Conservation (phyloP, 139 green algal species). For the Closterium sp. region DNA sequence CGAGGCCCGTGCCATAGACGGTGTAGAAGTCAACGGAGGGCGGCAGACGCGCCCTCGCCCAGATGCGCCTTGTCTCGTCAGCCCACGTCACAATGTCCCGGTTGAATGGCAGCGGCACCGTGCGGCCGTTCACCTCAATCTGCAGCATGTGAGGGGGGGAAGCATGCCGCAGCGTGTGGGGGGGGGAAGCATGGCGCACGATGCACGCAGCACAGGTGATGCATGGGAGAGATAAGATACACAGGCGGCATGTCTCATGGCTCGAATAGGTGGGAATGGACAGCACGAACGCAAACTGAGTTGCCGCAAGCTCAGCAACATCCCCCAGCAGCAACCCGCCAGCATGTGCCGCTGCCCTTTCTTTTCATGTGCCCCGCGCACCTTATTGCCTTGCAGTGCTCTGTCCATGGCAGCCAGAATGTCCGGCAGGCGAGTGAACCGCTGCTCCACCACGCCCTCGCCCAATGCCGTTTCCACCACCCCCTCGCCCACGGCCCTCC, state of each 20-base stretch:
- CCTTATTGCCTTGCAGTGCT: neutral
- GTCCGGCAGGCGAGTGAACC: neutral
- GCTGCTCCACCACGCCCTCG: neutral
- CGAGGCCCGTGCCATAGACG: conserved; percentile 20
- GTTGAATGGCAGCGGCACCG: conserved; percentile 25
- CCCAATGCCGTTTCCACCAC: no score
- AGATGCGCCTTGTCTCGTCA: conserved; percentile 5
- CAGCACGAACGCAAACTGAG: neutral
- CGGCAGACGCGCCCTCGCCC: conserved; percentile 11
- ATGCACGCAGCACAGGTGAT: neutral
- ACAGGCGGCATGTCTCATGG: neutral
- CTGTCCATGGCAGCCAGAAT: neutral
- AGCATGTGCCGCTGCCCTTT: no score
- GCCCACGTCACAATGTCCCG: conserved; percentile 6
- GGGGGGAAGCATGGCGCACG: neutral
- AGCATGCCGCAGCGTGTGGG: neutral
- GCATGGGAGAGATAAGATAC: neutral
- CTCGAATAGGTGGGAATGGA: neutral
- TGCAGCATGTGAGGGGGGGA: neutral
- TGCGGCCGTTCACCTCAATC: conserved; percentile 7
- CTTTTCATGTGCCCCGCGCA: neutral
- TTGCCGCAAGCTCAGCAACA: no score
- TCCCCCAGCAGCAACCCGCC: no score
- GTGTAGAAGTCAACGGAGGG: conserved; percentile 5
- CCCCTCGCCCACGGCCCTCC: neutral